These are phyloP conservation scores for Saccharomycopsis amapae DNA, from an alignment of 805 yeast species.

Conservation along the genomic window DNA sequence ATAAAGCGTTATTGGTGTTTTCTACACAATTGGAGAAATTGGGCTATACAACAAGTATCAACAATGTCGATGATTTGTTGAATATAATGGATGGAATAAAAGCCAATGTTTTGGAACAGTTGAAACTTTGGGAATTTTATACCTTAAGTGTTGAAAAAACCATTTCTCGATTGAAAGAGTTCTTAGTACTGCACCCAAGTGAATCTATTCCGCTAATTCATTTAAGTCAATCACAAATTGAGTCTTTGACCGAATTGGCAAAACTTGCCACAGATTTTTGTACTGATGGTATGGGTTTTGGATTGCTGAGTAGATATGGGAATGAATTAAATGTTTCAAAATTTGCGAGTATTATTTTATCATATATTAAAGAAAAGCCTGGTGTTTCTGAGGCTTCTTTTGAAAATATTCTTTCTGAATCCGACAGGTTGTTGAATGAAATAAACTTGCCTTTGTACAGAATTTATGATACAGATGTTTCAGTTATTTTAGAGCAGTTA, in stretches of 20 bases:
- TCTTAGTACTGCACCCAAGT: conserved; percentile 28
- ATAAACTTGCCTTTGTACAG: conserved; percentile 67
- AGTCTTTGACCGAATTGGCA: conserved; percentile 39
- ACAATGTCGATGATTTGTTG: conserved; percentile 46
- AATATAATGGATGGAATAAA: conserved; percentile 61
- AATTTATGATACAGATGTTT: conserved; percentile 67
- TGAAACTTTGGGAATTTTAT: conserved; percentile 85
- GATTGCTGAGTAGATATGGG: conserved; percentile 42
- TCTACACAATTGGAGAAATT: conserved; percentile 48
- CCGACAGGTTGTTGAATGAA: conserved; percentile 58
- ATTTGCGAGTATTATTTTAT: conserved; percentile 40
- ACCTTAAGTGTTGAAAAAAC: conserved; percentile 51
- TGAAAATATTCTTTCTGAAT: conserved; percentile 33
- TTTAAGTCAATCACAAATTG: conserved; percentile 39
- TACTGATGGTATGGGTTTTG: conserved; percentile 36
- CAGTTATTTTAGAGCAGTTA: conserved; percentile 59
- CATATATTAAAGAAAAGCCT: conserved; percentile 22
- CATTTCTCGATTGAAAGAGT: conserved; percentile 32
- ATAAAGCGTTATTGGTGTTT: conserved; percentile 56
- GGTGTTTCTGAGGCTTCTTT: conserved; percentile 31
- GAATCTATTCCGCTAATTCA: conserved; percentile 29
- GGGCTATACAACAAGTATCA: conserved; percentile 56
- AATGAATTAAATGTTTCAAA: conserved; percentile 45
- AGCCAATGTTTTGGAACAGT: conserved; percentile 54
- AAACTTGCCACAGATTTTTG: conserved; percentile 38